Conservation (phyloP, 805 yeast species). For the Zygoascus tannicola region DNA sequence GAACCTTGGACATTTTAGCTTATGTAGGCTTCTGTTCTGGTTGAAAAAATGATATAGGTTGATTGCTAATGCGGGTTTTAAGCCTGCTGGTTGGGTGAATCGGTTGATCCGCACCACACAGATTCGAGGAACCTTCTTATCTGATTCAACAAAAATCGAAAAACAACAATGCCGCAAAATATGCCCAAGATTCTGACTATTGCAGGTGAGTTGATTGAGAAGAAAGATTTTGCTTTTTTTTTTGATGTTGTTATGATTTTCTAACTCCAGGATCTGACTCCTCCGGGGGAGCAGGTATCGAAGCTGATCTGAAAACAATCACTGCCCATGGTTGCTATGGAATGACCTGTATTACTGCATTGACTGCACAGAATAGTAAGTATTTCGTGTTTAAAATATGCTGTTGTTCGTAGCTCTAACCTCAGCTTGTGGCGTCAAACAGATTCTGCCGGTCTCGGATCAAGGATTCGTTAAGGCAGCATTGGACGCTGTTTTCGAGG, state of each 20-base stretch:
- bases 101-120: too few species aligned
- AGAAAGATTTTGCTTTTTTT: not conserved
- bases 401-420: too few species aligned
- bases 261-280: slow-evolving; percentile 54
- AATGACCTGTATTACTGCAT: slow-evolving; percentile 63
- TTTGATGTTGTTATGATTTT: not conserved
- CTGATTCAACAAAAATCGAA: too few species aligned
- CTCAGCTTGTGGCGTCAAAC: slow-evolving; percentile 33
- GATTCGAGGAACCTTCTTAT: too few species aligned
- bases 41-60: too few species aligned
- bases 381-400: not conserved
- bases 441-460: slow-evolving; percentile 34
- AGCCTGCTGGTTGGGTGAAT: too few species aligned
- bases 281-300: slow-evolving; percentile 89
- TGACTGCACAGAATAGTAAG: slow-evolving; percentile 70
- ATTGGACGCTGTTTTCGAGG: slow-evolving; percentile 47
- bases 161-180: too few species aligned
- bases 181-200: slow-evolving; percentile 20
- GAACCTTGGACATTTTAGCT: not conserved
- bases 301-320: slow-evolving; percentile 77
- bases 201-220: slow-evolving; percentile 17
- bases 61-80: too few species aligned
- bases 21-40: too few species aligned
- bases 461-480: slow-evolving; percentile 38
- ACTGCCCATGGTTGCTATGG: slow-evolving; percentile 70